Evolutionary conservation across 345 rosid species (phyloP), one percentile per base, ranked within the genome.

Genomic region (Hypericum perforatum): DNA sequence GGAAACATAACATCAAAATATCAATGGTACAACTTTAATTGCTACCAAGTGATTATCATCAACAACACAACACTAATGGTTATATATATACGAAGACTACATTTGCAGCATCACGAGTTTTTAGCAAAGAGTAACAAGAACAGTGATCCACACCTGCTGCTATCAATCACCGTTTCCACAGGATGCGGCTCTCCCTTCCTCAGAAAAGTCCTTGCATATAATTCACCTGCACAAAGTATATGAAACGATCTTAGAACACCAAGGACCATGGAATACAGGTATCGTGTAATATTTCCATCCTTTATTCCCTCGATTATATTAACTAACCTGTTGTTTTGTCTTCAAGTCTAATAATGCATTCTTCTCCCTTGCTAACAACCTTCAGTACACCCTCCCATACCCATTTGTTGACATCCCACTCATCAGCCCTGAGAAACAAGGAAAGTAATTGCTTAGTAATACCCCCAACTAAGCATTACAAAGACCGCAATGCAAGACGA

Each of bases 391-490:
- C 99, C 69, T 86, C 97, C 99, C 99, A 94, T 53, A 84, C 89
- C 99, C 99, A 94, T 72, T 94, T 86, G 72, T 94, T 89, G 38
- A 94, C 97, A 57, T 94, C 66, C 99, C 99, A 94, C 63, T 94
- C 99, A 79, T 89, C 99, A 59, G 99, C 99, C 73, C 97, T 94
- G 78, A 61, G 70, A 15, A 57, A 60, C 46, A 56, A 60, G 41
- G 46, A 9, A 61, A 10, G 29, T 44, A 60, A 16, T 60, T 65
- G 48, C 49, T 49, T 49, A 41, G 39, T 44, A 42, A 45, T 5
- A 48, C 54, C n/a, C 14, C 32, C 63, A 43, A 53, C 41, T 53
- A 54, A 44, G 47, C 41, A 9, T 13, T 46, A 4, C 12, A 1
- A n/a, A 5, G 16, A 13, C 22, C 2, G 50, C 14, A 16, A 4